Evolutionary conservation across 495 filamentous ascomycete species (phyloP).

Genomic region (Penicillium lividum): DNA sequence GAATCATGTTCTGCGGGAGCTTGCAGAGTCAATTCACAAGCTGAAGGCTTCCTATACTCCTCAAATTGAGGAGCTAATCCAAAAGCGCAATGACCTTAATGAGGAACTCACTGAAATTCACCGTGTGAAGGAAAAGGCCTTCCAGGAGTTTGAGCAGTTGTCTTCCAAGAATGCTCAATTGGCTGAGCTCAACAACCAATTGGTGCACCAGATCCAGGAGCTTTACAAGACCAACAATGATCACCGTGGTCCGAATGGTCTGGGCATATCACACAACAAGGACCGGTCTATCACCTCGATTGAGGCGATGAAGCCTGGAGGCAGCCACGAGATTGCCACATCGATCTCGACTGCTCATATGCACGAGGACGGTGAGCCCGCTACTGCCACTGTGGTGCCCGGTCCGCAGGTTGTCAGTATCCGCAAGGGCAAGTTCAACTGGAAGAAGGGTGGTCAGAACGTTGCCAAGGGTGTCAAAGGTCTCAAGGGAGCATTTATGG

Average conservation of each 20-base stretch:
- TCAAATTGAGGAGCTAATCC: slow-evolving; percentile 80
- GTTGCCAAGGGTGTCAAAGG: slow-evolving; percentile 96
- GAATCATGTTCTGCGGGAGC: slow-evolving; percentile 81
- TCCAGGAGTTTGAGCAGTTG: slow-evolving; percentile 93
- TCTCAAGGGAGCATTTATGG: slow-evolving; percentile 77
- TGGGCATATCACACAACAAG: slow-evolving; percentile 80
- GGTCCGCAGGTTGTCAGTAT: slow-evolving; percentile 91
- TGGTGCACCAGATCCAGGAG: slow-evolving; percentile 91
- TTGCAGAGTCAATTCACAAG: slow-evolving; percentile 81
- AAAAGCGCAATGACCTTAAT: slow-evolving; percentile 74
- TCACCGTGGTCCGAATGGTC: slow-evolving; percentile 62
- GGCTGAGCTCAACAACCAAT: slow-evolving; percentile 88
- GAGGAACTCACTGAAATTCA: slow-evolving; percentile 80
- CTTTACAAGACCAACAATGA: slow-evolving; percentile 79
- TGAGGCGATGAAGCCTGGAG: slow-evolving; percentile 53
- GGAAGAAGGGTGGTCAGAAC: slow-evolving; percentile 94
- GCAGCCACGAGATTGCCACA: slow-evolving; percentile 43
- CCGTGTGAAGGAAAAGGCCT: slow-evolving; percentile 82
- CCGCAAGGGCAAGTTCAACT: slow-evolving; percentile 94
- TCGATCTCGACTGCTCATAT: slow-evolving; percentile 60
- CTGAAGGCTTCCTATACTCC: slow-evolving; percentile 77
- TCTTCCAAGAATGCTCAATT: slow-evolving; percentile 92
- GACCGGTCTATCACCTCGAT: slow-evolving; percentile 70
- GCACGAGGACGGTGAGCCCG: slow-evolving; percentile 65
- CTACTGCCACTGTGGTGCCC: slow-evolving; percentile 66